phyloP scores from a whole-genome alignment of 805 yeast species.

The Starmerella kuoi region DNA sequence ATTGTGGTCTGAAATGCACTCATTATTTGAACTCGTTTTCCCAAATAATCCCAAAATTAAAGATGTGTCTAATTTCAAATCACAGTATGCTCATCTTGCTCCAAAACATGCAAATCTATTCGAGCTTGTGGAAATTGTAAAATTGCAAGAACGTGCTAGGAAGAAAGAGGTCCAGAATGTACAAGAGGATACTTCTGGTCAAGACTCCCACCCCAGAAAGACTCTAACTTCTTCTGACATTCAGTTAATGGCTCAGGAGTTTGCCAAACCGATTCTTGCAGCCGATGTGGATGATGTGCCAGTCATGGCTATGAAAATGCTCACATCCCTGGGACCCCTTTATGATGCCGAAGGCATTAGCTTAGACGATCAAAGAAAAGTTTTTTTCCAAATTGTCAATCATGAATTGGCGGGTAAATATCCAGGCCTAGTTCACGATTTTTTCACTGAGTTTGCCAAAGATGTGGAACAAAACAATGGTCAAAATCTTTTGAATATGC shows the following conservation, averaged over 20 bases:
- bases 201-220: too few relatives aligned
- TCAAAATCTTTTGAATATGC: not conserved
- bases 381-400: not conserved
- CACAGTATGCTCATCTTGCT: too few relatives aligned
- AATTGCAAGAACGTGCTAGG: too few relatives aligned
- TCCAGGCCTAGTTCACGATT: not conserved
- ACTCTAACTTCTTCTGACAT: not conserved
- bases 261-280: not conserved
- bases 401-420: not conserved
- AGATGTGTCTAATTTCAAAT: not conserved
- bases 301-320: not conserved
- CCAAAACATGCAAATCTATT: too few relatives aligned
- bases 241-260: not conserved
- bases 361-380: not conserved
- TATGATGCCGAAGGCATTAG: not conserved
- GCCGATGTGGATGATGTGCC: not conserved
- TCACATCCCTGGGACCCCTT: not conserved
- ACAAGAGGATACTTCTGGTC: too few relatives aligned
- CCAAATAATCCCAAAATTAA: not conserved
- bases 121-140: too few relatives aligned
- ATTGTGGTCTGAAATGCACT: not conserved
- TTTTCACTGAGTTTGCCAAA: not conserved
- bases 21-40: not conserved
- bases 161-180: too few relatives aligned
- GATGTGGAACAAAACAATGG: slow-evolving; percentile 1